phyloP scores from a whole-genome alignment of 371 early-diverging fungal genomes.

The Homolaphlyctis polyrhiza region DNA sequence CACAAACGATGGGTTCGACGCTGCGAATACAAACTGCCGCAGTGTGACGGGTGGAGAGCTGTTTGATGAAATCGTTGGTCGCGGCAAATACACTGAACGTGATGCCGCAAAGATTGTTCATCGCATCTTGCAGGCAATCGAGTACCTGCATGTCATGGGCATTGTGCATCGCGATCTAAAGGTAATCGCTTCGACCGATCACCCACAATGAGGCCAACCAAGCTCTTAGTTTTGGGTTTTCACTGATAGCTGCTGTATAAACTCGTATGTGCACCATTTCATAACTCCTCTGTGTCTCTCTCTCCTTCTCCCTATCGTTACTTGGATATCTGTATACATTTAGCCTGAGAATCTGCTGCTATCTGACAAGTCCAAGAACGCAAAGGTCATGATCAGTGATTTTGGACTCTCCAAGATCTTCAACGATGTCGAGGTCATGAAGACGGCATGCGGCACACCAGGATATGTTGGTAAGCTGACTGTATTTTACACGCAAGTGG shows the following conservation, averaged over 20 bases:
- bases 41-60: slow-evolving; percentile 85
- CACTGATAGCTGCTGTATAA: neutral
- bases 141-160: slow-evolving; percentile 54
- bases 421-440: slow-evolving; percentile 58
- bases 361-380: slow-evolving; percentile 49
- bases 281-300: neutral
- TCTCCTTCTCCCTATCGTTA: neutral
- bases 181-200: slow-evolving; percentile 21
- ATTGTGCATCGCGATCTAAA: slow-evolving; percentile 70
- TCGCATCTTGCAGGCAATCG: slow-evolving; percentile 46
- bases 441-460: slow-evolving; percentile 93
- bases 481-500: no score
- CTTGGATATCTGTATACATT: neutral
- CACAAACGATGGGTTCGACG: neutral
- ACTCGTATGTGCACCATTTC: neutral
- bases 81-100: slow-evolving; percentile 64
- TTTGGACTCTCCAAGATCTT: slow-evolving; percentile 92
- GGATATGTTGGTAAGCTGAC: slow-evolving; percentile 76
- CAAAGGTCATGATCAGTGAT: slow-evolving; percentile 84
- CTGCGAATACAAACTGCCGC: neutral
- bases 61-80: slow-evolving; percentile 81
- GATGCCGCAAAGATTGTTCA: slow-evolving; percentile 76
- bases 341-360: slow-evolving; percentile 80
- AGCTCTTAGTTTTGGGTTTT: neutral
- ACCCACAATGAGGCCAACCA: no score